Evolutionary conservation across 345 rosid genomes (phyloP).

Genomic region (Salix koriyanagi): DNA sequence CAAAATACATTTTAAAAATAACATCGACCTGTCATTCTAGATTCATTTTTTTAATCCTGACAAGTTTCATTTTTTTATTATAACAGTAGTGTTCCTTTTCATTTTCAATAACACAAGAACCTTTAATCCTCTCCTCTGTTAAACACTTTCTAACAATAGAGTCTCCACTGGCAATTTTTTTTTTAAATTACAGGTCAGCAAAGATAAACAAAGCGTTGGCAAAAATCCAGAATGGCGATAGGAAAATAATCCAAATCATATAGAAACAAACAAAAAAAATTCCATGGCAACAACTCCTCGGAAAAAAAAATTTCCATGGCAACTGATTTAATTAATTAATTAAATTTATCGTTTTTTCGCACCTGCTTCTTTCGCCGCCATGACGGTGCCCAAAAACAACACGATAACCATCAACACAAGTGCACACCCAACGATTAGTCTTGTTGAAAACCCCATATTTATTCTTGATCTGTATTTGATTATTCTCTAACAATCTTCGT

Average conservation of each 20-base stretch:
- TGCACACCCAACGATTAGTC: not conserved
- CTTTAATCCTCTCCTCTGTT: no score
- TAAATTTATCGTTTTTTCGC: no score
- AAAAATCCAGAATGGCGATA: not conserved
- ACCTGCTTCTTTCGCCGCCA: not conserved
- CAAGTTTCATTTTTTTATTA: no score
- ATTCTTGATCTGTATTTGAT: no score
- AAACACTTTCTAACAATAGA: not conserved
- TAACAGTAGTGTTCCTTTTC: no score
- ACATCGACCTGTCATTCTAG: no score
- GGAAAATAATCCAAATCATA: not conserved
- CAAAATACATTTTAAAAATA: no score
- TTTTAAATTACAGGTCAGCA: not conserved
- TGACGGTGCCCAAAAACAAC: not conserved
- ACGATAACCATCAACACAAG: not conserved
- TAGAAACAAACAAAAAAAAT: not conserved
- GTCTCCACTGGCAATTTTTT: not conserved
- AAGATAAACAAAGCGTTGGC: not conserved
- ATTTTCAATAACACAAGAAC: no score
- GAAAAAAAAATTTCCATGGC: not conserved
- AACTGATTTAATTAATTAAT: not conserved
- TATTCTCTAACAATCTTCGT: no score
- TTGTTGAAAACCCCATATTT: no score
- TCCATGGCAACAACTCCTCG: no score
- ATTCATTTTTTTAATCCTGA: no score